These are phyloP conservation scores for Fusarium sp. DNA, from an alignment of 2,329 filamentous ascomycete species.

Conservation along the genomic window DNA sequence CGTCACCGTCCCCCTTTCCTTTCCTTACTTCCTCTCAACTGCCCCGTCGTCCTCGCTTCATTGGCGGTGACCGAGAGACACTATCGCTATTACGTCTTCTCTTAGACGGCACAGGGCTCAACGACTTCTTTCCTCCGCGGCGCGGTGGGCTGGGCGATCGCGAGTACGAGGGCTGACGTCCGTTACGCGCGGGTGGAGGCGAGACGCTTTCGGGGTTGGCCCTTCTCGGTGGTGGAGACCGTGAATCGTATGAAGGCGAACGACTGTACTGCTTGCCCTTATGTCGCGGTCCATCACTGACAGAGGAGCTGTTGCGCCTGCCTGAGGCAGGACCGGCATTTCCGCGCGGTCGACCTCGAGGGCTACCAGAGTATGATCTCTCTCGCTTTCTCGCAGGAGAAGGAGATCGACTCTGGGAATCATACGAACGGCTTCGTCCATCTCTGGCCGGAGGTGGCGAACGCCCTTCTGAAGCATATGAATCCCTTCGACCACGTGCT, in stretches of 20 bases:
- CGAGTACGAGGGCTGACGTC: conserved; percentile 41
- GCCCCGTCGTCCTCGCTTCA: conserved; percentile 50
- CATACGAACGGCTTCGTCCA: conserved; percentile 41
- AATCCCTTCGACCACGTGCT: conserved; percentile 17
- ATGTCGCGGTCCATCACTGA: conserved; percentile 47
- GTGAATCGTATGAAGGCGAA: conserved; percentile 51
- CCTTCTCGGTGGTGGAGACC: conserved; percentile 45
- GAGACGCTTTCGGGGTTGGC: conserved; percentile 36
- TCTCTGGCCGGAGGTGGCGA: conserved; percentile 35
- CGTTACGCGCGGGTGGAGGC: conserved; percentile 39
- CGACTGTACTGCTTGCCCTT: conserved; percentile 43
- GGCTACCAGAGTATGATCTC: conserved; percentile 38
- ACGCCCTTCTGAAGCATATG: too few species aligned
- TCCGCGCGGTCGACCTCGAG: conserved; percentile 40
- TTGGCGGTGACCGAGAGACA: conserved; percentile 48
- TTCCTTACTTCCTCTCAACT: conserved; percentile 31
- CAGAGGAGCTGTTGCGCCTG: conserved; percentile 52
- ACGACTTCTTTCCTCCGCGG: conserved; percentile 34
- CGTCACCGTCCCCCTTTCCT: neutral
- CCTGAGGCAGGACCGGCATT: conserved; percentile 31
- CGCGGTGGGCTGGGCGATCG: conserved; percentile 42
- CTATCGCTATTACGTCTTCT: conserved; percentile 51
- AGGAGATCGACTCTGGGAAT: conserved; percentile 41
- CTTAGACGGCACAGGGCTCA: conserved; percentile 47
- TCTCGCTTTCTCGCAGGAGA: conserved; percentile 40